These are phyloP conservation scores for Porodaedalea pini DNA, from an alignment of 1,284 basidiomycete genomes.

Conservation along the genomic window DNA sequence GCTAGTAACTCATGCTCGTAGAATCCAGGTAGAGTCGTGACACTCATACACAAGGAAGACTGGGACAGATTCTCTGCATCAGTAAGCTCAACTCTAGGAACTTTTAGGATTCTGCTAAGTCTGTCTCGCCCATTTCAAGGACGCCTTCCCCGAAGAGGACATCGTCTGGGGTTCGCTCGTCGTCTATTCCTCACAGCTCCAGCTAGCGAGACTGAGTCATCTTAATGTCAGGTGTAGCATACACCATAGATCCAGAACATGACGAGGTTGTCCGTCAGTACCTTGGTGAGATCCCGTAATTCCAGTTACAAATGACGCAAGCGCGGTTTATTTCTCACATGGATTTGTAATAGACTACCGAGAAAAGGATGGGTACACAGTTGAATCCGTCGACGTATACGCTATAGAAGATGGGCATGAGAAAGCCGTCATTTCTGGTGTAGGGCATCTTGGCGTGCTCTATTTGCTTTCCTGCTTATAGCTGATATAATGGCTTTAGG, in stretches of 20 bases:
- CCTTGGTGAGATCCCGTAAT: constrained; percentile 49
- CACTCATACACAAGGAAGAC: constrained; percentile 79
- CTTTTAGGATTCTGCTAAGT: background rate
- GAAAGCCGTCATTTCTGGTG: constrained; percentile 50
- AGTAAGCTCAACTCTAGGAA: constrained; percentile 36
- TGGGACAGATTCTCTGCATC: constrained; percentile 71
- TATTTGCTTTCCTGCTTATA: constrained; percentile 20
- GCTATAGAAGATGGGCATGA: constrained; percentile 51
- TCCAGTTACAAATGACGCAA: background rate
- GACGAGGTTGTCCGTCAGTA: constrained; percentile 75
- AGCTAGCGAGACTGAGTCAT: background rate
- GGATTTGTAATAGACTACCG: constrained; percentile 57
- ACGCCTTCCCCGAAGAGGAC: constrained; percentile 73
- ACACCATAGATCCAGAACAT: constrained; percentile 76
- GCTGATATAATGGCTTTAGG: constrained; percentile 25
- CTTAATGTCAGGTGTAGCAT: constrained; percentile 58
- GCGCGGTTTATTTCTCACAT: background rate
- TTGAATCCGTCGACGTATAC: constrained; percentile 62
- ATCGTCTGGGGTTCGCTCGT: constrained; percentile 73
- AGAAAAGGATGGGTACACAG: constrained; percentile 83
- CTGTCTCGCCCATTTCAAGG: constrained; percentile 37
- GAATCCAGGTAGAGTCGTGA: constrained; percentile 84
- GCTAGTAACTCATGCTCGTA: constrained; percentile 27
- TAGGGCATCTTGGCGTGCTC: constrained; percentile 30
- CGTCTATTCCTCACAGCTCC: background rate